Base-by-base conservation (phyloP, 2,329 filamentous ascomycete genomes). In the Chaetothyriales sp. region DNA sequence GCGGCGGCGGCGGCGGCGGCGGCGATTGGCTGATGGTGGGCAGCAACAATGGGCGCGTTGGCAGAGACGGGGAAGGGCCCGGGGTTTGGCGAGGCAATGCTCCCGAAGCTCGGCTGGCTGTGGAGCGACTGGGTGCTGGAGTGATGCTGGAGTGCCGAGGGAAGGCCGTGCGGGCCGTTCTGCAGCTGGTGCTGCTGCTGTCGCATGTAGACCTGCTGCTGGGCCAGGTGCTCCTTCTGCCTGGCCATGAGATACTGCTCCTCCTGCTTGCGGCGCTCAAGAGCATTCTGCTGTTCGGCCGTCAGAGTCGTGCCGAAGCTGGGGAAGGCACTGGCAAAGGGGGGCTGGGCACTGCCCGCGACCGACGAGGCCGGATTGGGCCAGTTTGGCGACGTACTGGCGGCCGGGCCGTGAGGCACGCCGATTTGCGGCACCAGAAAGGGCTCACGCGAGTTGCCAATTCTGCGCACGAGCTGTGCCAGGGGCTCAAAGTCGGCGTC, bases 341-440 rank as follows among this genome's bases (percentile, higher is more conserved):
- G 94, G 52, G 92, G 92, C 51, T 90, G 81, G 40, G 48, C 82
- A 46, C 80, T 77, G 18, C 80, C 80, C 22, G 75, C 37, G 18
- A 54, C 62, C 18, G 54, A 52, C 15, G 56, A 53, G 2, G 44
- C 44, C 10, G 46, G 20, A 47, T 47, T 47, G 8, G 46, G 46
- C 46, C 70, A 47, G 71, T 63, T 54, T 71, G 72, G 46, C 69
- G 70, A 28, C 75, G 18, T 13, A 9, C 28, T 29, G 5, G 19
- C 69, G 18, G 87, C 79, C 5, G 85, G 82, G 0, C 90, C 92
- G 67, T 98, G 90, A 48, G 89, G 82, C 50, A 97, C 89, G 18
- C 90, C 90, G 61, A 97, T 95, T 67, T 98, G 90, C 28, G 92
- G 92, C 25, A 98, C 94, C 46, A 98, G 75, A 75, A 98, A 98